Evolutionary conservation across 805 yeast genomes (phyloP).

Genomic region (Candida dendrica): DNA sequence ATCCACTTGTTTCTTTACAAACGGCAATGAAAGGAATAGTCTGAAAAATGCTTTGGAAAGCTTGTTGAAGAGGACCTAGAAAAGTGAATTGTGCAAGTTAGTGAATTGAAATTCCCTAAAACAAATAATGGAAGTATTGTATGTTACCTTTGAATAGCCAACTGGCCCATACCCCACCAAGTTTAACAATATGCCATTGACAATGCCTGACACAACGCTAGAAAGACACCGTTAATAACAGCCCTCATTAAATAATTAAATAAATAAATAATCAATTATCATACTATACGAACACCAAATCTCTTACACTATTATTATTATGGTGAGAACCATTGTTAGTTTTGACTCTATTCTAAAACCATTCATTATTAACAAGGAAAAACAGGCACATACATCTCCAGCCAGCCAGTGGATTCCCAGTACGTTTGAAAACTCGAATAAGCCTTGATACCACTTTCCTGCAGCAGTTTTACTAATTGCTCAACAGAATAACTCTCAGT

Average conservation of each 20-base stretch:
- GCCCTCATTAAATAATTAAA: no score
- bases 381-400: background rate
- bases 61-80: slow-evolving; percentile 9
- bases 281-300: background rate
- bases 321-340: background rate
- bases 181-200: slow-evolving; percentile 6
- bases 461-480: no score
- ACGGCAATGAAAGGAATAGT: slow-evolving; percentile 39
- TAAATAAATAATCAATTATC: no score
- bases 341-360: background rate
- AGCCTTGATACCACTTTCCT: no score
- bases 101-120: no score
- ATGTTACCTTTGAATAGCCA: slow-evolving; percentile 18
- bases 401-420: background rate
- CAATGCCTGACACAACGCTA: slow-evolving; percentile 1
- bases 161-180: slow-evolving; percentile 33
- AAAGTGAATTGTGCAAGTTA: no score
- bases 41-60: slow-evolving; percentile 22
- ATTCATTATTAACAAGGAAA: no score
- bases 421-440: background rate
- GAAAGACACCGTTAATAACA: background rate
- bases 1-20: slow-evolving; percentile 49
- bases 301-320: background rate
- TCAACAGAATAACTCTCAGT: no score
- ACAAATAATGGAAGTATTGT: no score